Evolutionary conservation across 305 asterid genomes (phyloP).

Genomic region (Euphrasia arctica): DNA sequence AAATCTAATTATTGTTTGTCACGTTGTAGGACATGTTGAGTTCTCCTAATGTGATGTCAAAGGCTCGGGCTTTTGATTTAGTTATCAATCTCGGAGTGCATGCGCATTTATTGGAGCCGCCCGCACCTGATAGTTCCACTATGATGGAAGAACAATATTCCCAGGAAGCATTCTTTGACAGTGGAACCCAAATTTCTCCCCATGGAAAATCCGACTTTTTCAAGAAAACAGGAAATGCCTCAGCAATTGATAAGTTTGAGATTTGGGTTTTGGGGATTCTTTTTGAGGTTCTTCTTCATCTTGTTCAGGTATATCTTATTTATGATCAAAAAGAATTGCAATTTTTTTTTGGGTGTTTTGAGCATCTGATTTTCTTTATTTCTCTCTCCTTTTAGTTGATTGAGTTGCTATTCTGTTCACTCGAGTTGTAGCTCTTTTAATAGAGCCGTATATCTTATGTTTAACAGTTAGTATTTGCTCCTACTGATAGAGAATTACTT

Average conservation of each 20-base stretch:
- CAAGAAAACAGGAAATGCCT: constrained; percentile 46
- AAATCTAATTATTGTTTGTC: constrained; percentile 32
- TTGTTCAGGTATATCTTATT: constrained; percentile 76
- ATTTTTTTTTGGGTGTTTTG: no score
- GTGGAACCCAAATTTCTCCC: constrained; percentile 57
- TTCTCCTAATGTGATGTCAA: constrained; percentile 78
- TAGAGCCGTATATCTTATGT: no score
- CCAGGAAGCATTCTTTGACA: constrained; percentile 64
- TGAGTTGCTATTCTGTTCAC: background rate
- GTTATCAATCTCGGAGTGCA: constrained; percentile 97
- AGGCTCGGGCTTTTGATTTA: constrained; percentile 91
- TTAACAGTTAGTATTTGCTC: no score
- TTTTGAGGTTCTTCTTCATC: constrained; percentile 91
- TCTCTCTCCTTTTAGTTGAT: background rate
- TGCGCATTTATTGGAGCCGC: constrained; percentile 97
- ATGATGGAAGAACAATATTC: constrained; percentile 76
- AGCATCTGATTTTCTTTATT: background rate
- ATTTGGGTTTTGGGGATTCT: constrained; percentile 97
- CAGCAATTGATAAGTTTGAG: constrained; percentile 86
- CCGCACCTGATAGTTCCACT: constrained; percentile 74
- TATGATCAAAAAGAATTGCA: background rate
- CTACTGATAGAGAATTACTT: no score
- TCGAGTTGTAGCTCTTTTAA: no score
- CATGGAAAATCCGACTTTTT: constrained; percentile 52
- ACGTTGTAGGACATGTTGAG: constrained; percentile 82